phyloP scores from a whole-genome alignment of 148 eudicot species.

The Spergularia marina region DNA sequence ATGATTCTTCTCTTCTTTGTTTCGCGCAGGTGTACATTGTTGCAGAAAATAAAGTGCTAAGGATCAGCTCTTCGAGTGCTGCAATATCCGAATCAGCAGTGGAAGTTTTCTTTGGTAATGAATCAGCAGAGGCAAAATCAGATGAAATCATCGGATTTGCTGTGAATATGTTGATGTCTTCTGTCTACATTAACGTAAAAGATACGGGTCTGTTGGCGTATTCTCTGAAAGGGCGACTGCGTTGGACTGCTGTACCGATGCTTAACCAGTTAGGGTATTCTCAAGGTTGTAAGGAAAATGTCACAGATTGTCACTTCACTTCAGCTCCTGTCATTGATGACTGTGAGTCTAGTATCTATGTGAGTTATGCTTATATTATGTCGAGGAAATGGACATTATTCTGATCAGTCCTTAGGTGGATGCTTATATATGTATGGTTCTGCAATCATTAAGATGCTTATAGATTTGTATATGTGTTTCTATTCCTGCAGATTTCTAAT shows the following conservation, averaged over 20 bases:
- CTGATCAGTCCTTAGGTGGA: no score
- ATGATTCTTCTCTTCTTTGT: no score
- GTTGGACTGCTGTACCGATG: constrained; percentile 67
- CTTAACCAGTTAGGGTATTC: constrained; percentile 58
- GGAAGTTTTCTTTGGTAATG: constrained; percentile 59
- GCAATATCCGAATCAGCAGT: constrained; percentile 45
- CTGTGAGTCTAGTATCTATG: constrained; percentile 88
- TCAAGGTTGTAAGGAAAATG: constrained; percentile 76
- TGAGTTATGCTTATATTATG: constrained; percentile 31
- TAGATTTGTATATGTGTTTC: not conserved
- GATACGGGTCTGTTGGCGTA: constrained; percentile 64
- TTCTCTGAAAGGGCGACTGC: constrained; percentile 49
- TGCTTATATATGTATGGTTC: not conserved
- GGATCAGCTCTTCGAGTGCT: constrained; percentile 39
- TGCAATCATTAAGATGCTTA: no score
- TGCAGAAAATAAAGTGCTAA: constrained; percentile 73
- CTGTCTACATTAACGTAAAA: constrained; percentile 57
- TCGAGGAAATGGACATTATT: no score
- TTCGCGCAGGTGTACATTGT: constrained; percentile 69
- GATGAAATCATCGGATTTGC: constrained; percentile 71
- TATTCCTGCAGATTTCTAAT: constrained; percentile 62
- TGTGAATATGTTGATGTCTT: constrained; percentile 56
- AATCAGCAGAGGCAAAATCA: constrained; percentile 31
- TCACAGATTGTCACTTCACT: constrained; percentile 59
- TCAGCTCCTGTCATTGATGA: constrained; percentile 71